These are phyloP conservation scores for Aquanectria penicillioides DNA, from an alignment of 2,329 filamentous ascomycete species.

Conservation along the genomic window DNA sequence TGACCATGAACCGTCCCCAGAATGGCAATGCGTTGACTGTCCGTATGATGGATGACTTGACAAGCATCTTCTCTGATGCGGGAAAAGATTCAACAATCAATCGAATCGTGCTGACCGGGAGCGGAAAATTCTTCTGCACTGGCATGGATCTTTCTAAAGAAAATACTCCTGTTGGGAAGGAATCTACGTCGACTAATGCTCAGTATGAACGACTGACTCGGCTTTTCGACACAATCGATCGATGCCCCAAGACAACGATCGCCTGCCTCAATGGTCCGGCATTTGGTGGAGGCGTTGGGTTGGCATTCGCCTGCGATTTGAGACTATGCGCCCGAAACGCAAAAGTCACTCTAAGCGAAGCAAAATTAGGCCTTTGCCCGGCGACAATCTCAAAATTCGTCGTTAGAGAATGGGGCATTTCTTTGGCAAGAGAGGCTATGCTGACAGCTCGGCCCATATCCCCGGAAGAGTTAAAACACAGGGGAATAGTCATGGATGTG, in stretches of 20 bases:
- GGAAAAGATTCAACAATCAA: constrained; percentile 40
- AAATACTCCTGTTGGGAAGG: constrained; percentile 10
- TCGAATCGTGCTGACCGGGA: constrained; percentile 49
- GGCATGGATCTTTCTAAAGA: constrained; percentile 50
- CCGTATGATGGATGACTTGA: constrained; percentile 48
- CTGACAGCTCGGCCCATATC: constrained; percentile 46
- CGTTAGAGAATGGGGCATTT: constrained; percentile 49
- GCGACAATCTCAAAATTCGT: constrained; percentile 53
- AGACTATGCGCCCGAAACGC: constrained; percentile 37
- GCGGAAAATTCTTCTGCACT: constrained; percentile 51
- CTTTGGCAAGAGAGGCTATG: constrained; percentile 50
- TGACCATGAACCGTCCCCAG: constrained; percentile 46
- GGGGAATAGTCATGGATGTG: constrained; percentile 25
- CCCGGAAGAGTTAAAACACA: constrained; percentile 36
- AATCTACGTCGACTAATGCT: constrained; percentile 10
- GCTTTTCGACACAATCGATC: constrained; percentile 49
- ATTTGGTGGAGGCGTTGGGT: constrained; percentile 55
- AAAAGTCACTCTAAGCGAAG: constrained; percentile 50
- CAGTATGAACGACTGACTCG: constrained; percentile 40
- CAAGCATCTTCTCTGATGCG: constrained; percentile 37
- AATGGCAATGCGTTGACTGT: constrained; percentile 53
- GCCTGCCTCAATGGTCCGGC: constrained; percentile 53
- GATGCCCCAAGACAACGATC: constrained; percentile 52
- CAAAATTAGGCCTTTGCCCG: constrained; percentile 50
- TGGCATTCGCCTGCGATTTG: constrained; percentile 55